These are phyloP conservation scores for Coprinopsis cinerea DNA, from an alignment of 768 basidiomycete genomes.

Conservation along the genomic window DNA sequence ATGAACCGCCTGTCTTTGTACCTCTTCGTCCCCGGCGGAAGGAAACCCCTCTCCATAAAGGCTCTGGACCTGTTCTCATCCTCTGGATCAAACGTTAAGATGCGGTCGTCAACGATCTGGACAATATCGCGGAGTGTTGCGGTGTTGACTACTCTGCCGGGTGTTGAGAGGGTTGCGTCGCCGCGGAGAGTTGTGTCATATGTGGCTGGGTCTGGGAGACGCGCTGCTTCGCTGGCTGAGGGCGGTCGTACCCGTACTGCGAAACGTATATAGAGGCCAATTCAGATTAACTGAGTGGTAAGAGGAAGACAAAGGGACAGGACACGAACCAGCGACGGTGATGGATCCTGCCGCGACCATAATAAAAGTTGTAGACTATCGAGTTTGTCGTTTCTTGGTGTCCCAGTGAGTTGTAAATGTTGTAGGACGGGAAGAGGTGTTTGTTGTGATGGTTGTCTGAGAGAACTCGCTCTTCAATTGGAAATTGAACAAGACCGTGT, in stretches of 20 bases:
- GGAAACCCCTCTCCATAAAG: constrained; percentile 79
- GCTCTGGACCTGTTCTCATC: constrained; percentile 78
- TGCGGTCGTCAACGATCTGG: constrained; percentile 90
- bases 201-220: constrained; percentile 63
- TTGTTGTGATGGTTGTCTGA: constrained; percentile 13
- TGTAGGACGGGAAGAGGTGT: constrained; percentile 8
- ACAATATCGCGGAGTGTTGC: constrained; percentile 70
- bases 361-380: constrained; percentile 12
- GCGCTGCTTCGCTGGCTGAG: constrained; percentile 75
- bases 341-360: constrained; percentile 88
- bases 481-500: constrained; percentile 33
- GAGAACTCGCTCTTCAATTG: constrained; percentile 13
- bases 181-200: constrained; percentile 69
- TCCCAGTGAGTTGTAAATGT: constrained; percentile 11
- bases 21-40: constrained; percentile 83
- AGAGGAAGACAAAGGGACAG: constrained; percentile 11
- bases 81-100: constrained; percentile 93
- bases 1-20: constrained; percentile 97
- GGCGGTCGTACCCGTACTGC: constrained; percentile 90
- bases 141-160: constrained; percentile 47
- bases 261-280: constrained; percentile 11
- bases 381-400: not conserved
- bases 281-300: constrained; percentile 6
- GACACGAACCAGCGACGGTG: constrained; percentile 67
- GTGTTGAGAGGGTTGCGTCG: constrained; percentile 81